Conservation (phyloP, 306 rosid species). For the Medicago ruthenica region DNA sequence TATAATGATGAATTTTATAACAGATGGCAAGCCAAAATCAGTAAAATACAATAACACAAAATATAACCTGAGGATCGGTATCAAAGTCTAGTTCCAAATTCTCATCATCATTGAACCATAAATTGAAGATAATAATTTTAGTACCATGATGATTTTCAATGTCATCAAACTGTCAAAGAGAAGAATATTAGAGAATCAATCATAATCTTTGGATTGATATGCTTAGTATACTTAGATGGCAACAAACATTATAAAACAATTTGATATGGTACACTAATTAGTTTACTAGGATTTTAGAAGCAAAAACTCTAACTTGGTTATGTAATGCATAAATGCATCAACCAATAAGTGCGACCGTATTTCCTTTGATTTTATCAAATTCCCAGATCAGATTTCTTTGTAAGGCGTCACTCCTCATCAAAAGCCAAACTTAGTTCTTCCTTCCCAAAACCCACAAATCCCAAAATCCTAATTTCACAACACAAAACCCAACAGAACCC, state of each 20-base stretch:
- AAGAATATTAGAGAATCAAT: slow-evolving; percentile 28
- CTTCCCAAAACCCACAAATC: not conserved
- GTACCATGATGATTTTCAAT: slow-evolving; percentile 83
- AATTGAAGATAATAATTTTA: slow-evolving; percentile 79
- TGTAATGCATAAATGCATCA: not conserved
- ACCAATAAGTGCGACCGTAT: not conserved
- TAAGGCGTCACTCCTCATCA: not conserved
- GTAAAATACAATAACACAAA: slow-evolving; percentile 1
- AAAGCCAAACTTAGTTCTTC: not conserved
- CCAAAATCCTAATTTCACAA: not conserved
- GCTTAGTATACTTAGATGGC: slow-evolving; percentile 12
- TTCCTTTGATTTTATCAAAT: slow-evolving; percentile 1
- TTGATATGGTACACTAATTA: slow-evolving; percentile 2
- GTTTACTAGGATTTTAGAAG: slow-evolving; percentile 24
- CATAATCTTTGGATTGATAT: slow-evolving; percentile 32
- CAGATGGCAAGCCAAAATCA: not conserved
- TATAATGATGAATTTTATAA: slow-evolving; percentile 23
- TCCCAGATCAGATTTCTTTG: not conserved
- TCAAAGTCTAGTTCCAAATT: slow-evolving; percentile 75
- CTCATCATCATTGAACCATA: slow-evolving; percentile 73
- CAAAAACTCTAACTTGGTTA: not conserved
- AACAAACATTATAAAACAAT: slow-evolving; percentile 16
- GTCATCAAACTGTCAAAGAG: slow-evolving; percentile 62
- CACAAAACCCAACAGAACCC: not conserved
- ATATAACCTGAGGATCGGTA: slow-evolving; percentile 71